Conservation (phyloP, 2,329 filamentous ascomycete species). For the Periglandula ipomoeae region DNA sequence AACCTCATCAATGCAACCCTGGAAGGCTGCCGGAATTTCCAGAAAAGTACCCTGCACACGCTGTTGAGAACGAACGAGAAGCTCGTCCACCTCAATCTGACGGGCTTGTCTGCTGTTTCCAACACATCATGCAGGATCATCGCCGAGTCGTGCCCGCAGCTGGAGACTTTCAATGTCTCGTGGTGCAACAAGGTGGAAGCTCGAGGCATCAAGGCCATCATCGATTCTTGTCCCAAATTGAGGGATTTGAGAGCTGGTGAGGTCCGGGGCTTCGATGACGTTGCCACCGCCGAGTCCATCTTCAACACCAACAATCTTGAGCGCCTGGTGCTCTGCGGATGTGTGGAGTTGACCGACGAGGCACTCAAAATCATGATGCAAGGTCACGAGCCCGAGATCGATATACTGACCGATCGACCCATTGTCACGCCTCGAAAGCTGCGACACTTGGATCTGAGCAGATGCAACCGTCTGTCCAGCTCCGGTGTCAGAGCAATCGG, state of each 20-base stretch:
- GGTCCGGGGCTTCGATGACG: constrained; percentile 67
- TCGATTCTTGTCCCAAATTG: constrained; percentile 63
- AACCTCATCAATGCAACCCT: constrained; percentile 84
- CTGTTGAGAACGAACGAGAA: constrained; percentile 65
- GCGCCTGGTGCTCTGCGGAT: constrained; percentile 72
- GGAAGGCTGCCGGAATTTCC: constrained; percentile 82
- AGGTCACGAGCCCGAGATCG: constrained; percentile 66
- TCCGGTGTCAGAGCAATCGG: constrained; percentile 62
- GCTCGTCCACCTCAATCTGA: constrained; percentile 78
- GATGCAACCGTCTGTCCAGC: constrained; percentile 67
- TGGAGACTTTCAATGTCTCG: constrained; percentile 83
- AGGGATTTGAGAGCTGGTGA: constrained; percentile 77
- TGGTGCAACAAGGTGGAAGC: constrained; percentile 88
- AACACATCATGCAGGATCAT: constrained; percentile 84
- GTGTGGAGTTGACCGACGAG: constrained; percentile 67
- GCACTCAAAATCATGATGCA: constrained; percentile 66
- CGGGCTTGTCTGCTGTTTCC: constrained; percentile 68
- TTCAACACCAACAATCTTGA: constrained; percentile 77
- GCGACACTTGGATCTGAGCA: constrained; percentile 76
- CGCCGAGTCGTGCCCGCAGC: constrained; percentile 65
- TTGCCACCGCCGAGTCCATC: constrained; percentile 61
- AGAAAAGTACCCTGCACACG: constrained; percentile 66
- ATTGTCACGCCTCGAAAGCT: constrained; percentile 69
- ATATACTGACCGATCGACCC: constrained; percentile 68
- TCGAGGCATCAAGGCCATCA: constrained; percentile 60